Base-by-base conservation (phyloP, 805 yeast genomes). In the Candida sithepensis region DNA sequence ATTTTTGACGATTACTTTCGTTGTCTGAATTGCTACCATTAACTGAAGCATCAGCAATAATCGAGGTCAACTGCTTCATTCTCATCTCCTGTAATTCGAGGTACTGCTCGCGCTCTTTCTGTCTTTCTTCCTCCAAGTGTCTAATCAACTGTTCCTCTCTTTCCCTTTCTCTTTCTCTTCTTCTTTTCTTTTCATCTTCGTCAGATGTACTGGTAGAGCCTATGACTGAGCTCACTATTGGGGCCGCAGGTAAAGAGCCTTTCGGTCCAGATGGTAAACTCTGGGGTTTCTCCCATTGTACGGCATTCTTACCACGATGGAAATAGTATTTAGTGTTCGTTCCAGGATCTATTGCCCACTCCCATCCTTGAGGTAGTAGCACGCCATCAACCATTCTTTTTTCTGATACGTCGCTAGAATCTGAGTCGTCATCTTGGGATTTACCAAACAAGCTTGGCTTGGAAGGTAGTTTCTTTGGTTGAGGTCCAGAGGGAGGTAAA, bases 331-430 rank as follows among this genome's bases (percentile, higher is more conserved):
- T 63, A 13, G 64, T 64, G 13, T 76, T 74, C 5, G 78, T 58
- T 26, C 64, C 67, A 4, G 71, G 67, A 49, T 78, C 82, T 21
- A 63, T 63, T 0, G 85, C 81, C 54, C 75, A 70, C 43, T 77
- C 80, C 94, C 94, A 85, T 2, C 87, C 87, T 1, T 70, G 69
- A 1, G 89, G 88, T 23, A 82, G 70, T 1, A 66, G 60, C 2
- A 57, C 61, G 4, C 68, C 71, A 22, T 64, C 64, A n/a, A 52
- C 12, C 14, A 50, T 52, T 36, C 44, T 52, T 26, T 56, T 57
- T n/a, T 50, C 53, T 2, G 28, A n/a, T n/a, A 41, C 46, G 5
- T 4, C 32, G n/a, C 13, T 39, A 44, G 14, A 3, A 34, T 34
- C 38, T 6, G 18, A 5, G 7, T 52, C 43, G 37, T 54, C 53